Percentiles rank a stretch among this genome's conserved stretches.
phyloP scores from a whole-genome alignment of 2,329 filamentous ascomycete genomes.

The Fusarium heterosporum region DNA sequence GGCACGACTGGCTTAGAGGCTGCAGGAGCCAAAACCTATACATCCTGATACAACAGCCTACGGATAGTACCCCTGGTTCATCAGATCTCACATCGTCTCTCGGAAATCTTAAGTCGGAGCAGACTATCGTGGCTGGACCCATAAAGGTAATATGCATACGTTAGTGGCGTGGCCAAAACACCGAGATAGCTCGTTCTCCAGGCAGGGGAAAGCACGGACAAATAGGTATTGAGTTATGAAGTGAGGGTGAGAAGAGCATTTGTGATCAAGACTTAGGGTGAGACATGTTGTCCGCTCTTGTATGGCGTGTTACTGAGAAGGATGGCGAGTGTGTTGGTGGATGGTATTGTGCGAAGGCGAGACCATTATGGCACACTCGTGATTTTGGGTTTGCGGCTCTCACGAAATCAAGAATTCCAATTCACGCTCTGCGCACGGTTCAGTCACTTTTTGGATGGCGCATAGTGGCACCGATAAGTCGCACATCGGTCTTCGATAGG shows the following conservation, averaged over 20 bases:
- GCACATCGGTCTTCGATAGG: background rate
- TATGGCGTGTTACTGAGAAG: background rate
- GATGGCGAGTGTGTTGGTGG: slow-evolving; percentile 5
- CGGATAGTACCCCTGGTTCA: background rate
- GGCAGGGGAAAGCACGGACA: background rate
- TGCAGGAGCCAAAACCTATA: background rate
- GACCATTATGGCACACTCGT: background rate
- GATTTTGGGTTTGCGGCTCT: background rate
- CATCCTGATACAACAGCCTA: background rate
- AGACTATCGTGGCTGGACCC: background rate
- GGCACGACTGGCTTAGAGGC: too few species aligned
- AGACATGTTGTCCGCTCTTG: background rate
- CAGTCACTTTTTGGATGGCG: background rate
- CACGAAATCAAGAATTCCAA: background rate
- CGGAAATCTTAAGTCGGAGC: background rate
- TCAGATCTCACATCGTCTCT: background rate
- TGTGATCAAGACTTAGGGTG: background rate
- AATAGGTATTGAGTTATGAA: background rate
- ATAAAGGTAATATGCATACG: background rate
- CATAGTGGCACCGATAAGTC: background rate
- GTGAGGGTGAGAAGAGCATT: background rate
- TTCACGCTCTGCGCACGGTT: background rate
- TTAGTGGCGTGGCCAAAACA: slow-evolving; percentile 1
- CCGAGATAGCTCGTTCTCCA: background rate
- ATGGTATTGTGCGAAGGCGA: background rate